Evolutionary conservation across 106 monocot species (phyloP).

Genomic region (Xerophyta viscosa): DNA sequence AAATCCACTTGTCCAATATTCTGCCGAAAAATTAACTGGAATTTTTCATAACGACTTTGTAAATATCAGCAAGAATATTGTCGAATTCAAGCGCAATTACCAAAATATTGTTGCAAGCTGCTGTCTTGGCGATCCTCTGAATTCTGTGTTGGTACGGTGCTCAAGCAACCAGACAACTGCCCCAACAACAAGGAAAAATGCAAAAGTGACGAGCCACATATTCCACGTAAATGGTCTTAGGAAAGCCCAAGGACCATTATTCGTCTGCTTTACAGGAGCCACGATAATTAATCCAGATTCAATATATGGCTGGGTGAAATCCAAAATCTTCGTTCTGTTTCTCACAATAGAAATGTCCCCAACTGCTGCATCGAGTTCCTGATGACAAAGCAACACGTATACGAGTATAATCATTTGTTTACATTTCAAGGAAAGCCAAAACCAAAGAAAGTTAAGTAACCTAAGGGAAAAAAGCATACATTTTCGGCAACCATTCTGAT

Average conservation of each 20-base stretch:
- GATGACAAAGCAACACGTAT: neutral
- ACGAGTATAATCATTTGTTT: neutral
- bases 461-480: conserved; percentile 13
- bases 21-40: too few relatives aligned
- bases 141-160: conserved; percentile 19
- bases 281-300: conserved; percentile 28
- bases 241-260: conserved; percentile 22
- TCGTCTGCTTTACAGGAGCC: conserved; percentile 16
- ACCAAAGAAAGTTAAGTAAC: neutral
- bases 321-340: conserved; percentile 25
- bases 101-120: conserved; percentile 28
- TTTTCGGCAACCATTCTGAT: conserved; percentile 29
- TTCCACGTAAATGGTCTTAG: conserved; percentile 21
- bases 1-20: too few relatives aligned
- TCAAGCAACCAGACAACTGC: conserved; percentile 35
- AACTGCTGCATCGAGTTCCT: conserved; percentile 31
- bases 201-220: conserved; percentile 27
- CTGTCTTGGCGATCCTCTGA: conserved; percentile 19
- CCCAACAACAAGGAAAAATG: conserved; percentile 27
- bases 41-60: too few relatives aligned
- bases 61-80: too few relatives aligned
- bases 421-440: neutral
- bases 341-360: conserved; percentile 32
- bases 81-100: conserved; percentile 1
- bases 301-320: conserved; percentile 26